Evolutionary conservation across 164 flowering plant genomes (phyloP).

Genomic region (Umbellularia californica): DNA sequence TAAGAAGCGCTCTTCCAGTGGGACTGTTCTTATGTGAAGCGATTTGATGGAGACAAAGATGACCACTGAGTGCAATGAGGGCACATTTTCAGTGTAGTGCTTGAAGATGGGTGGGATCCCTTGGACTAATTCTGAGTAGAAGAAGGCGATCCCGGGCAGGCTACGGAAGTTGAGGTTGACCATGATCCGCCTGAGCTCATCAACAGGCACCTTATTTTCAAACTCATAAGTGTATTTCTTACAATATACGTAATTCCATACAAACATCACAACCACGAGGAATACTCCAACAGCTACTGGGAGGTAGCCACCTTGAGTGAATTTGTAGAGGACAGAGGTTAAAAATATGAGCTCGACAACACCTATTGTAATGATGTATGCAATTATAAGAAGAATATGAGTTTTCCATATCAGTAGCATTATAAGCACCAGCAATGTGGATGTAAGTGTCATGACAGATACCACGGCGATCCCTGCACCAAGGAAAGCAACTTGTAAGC

Average conservation of each 20-base stretch:
- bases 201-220: conserved; percentile 52
- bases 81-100: conserved; percentile 58
- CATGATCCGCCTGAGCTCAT: conserved; percentile 31
- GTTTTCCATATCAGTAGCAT: conserved; percentile 89
- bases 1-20: conserved; percentile 59
- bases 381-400: conserved; percentile 37
- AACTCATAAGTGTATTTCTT: conserved; percentile 67
- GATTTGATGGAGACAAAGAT: conserved; percentile 74
- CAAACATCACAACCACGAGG: conserved; percentile 49
- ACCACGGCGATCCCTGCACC: conserved; percentile 61
- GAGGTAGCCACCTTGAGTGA: conserved; percentile 70
- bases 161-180: conserved; percentile 23
- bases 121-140: conserved; percentile 80
- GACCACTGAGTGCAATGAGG: conserved; percentile 68
- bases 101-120: conserved; percentile 81
- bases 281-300: conserved; percentile 52
- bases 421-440: conserved; percentile 51
- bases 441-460: conserved; percentile 48
- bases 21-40: conserved; percentile 65
- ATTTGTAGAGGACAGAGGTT: conserved; percentile 73
- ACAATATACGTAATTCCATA: conserved; percentile 34
- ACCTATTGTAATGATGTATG: conserved; percentile 41
- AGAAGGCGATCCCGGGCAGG: conserved; percentile 60
- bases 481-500: not conserved
- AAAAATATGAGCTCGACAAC: conserved; percentile 41